phyloP scores from a whole-genome alignment of 2,329 filamentous ascomycete genomes.

The Pseudogymnoascus sp. region DNA sequence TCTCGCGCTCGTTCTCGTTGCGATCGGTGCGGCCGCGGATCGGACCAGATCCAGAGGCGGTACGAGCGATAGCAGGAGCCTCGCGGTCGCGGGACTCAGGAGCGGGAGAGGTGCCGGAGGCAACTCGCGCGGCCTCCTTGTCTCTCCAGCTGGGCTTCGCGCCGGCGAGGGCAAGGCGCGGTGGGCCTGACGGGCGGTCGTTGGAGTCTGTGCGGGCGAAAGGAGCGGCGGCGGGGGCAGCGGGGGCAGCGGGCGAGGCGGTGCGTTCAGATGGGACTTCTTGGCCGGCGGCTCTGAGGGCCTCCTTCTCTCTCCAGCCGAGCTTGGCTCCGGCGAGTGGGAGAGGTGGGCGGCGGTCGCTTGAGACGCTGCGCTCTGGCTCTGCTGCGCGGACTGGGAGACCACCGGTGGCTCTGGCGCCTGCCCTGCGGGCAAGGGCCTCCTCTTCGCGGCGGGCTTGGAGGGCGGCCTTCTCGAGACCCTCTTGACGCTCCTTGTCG shows the following conservation, averaged over 20 bases:
- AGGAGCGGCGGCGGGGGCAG: slow-evolving; percentile 18
- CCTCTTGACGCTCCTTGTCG: slow-evolving; percentile 60
- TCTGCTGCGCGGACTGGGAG: slow-evolving; percentile 29
- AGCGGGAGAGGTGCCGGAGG: slow-evolving; percentile 22
- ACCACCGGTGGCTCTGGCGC: slow-evolving; percentile 48
- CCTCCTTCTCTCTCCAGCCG: slow-evolving; percentile 68
- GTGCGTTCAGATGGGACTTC: slow-evolving; percentile 28
- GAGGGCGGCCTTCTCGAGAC: slow-evolving; percentile 52
- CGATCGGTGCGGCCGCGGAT: slow-evolving; percentile 37
- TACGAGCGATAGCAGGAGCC: slow-evolving; percentile 18
- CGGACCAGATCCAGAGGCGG: slow-evolving; percentile 33
- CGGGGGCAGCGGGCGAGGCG: slow-evolving; percentile 20
- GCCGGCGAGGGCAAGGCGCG: slow-evolving; percentile 46
- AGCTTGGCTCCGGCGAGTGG: slow-evolving; percentile 53
- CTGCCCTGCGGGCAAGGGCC: slow-evolving; percentile 66
- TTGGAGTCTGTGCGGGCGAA: slow-evolving; percentile 35
- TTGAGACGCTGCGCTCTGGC: slow-evolving; percentile 37
- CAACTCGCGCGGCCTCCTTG: slow-evolving; percentile 42
- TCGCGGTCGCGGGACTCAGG: slow-evolving; percentile 17
- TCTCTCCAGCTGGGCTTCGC: slow-evolving; percentile 50
- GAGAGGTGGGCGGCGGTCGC: slow-evolving; percentile 51
- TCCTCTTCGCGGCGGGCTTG: slow-evolving; percentile 84
- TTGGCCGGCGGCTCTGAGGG: slow-evolving; percentile 33
- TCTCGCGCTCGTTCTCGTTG: slow-evolving; percentile 31
- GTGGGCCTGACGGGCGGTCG: slow-evolving; percentile 40